Base-by-base conservation (phyloP, 768 basidiomycete species). In the Pulveroboletus sp. region DNA sequence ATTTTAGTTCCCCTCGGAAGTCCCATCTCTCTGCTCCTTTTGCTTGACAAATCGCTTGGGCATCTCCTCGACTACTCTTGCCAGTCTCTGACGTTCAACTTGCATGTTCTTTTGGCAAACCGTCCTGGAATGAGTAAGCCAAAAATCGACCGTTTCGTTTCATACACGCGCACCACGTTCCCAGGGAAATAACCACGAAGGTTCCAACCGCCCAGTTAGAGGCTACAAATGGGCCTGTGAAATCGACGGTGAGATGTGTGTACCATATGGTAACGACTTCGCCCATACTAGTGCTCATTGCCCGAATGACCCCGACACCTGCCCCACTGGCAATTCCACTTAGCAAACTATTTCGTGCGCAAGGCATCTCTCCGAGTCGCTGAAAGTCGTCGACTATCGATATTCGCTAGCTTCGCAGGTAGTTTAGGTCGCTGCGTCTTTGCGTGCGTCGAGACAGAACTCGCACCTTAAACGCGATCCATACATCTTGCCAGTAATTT, bases 191-290 rank as follows among this genome's bases (percentile, higher is more conserved):
- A 18, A 83, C 54, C 55, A 80, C 69, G 59, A 88, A 92, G 2
- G 88, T 83, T 6, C 80, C 86, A 17, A 89, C 75, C 13, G 84
- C 87, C 89, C 89, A 92, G 62, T 89, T 81, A 3, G 79, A 83
- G 33, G 86, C 88, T 35, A 80, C 73, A 50, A 86, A 73, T 1
- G 81, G 75, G 30, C 74, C 89, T 55, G 45, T 36, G 5, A 26
- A 36, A 14, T 30, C 14, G 40, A 27, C 4, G 26, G 36, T 62
- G 38, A 65, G 54, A 37, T 6, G 33, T 33, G 14, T 35, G 42
- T 15, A 33, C 15, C 24, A 24, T 40, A 14, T 21, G 39, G 27
- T 9, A n/a, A 46, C 21, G 41, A 36, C 49, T 6, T 44, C 11
- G 35, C 36, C 73, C 83, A 49, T 64, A 89, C 89, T 72, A 10